Percentiles rank a stretch among this genome's conserved stretches.
phyloP scores from a whole-genome alignment of 164 flowering plant species.

The Nymphaea colorata region DNA sequence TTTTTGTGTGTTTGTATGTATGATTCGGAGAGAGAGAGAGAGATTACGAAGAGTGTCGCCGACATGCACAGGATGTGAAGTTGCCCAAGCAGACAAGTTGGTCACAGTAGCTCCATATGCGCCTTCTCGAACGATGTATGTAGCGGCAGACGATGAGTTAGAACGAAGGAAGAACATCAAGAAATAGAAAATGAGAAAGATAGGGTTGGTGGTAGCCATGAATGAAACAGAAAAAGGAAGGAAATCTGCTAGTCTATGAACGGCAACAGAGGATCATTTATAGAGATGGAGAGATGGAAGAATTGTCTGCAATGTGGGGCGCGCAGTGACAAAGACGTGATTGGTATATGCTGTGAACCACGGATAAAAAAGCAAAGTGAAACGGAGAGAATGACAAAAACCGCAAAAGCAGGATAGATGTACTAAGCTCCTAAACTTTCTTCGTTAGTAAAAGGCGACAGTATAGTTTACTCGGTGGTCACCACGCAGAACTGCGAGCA shows the following conservation, averaged over 20 bases:
- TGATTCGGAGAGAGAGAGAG: slow-evolving; percentile 1
- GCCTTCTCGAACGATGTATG: slow-evolving; percentile 48
- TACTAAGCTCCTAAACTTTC: not conserved
- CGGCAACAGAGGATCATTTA: slow-evolving; percentile 13
- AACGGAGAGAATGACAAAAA: not conserved
- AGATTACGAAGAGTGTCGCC: slow-evolving; percentile 76
- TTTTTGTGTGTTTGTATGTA: not conserved
- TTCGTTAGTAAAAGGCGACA: no score
- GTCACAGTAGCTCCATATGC: slow-evolving; percentile 33
- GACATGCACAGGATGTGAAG: slow-evolving; percentile 25
- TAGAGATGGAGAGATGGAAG: not conserved
- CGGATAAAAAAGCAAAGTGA: not conserved
- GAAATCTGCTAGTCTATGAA: not conserved
- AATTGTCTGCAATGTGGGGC: not conserved
- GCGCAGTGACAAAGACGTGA: not conserved
- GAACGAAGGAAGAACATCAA: not conserved
- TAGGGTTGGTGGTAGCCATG: not conserved
- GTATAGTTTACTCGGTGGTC: no score
- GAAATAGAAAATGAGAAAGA: not conserved
- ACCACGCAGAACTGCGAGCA: no score
- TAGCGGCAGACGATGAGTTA: not conserved
- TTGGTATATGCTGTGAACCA: not conserved
- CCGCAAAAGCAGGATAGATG: not conserved
- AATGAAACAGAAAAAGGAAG: not conserved
- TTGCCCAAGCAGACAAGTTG: not conserved